phyloP scores from a whole-genome alignment of 78 protist species.

The Dictyostelium brefeldianum region DNA sequence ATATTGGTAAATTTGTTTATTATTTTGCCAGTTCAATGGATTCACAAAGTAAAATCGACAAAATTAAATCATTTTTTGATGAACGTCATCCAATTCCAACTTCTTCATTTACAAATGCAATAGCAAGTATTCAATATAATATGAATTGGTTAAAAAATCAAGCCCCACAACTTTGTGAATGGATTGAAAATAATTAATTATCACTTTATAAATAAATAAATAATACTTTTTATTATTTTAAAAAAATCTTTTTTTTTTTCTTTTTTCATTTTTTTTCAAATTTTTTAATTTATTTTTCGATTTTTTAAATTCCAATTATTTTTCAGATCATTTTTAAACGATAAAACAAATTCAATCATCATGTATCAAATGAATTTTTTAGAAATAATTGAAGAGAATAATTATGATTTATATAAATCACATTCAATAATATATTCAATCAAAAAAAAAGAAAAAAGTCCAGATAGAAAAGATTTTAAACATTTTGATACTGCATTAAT shows the following conservation, averaged over 20 bases:
- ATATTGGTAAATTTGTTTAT: constrained; percentile 2
- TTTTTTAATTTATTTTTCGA: background rate
- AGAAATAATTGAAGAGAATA: too few species aligned
- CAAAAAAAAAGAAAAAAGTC: too few species aligned
- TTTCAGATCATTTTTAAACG: too few species aligned
- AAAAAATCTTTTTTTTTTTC: background rate
- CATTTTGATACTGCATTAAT: too few species aligned
- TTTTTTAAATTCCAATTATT: too few species aligned
- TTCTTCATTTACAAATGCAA: background rate
- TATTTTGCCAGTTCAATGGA: background rate
- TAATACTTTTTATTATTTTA: background rate
- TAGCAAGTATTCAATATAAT: constrained; percentile 22
- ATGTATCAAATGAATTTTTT: too few species aligned
- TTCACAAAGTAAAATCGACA: background rate
- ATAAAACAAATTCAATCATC: too few species aligned
- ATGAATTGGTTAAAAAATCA: constrained; percentile 40
- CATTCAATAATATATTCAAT: too few species aligned
- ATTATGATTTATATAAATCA: too few species aligned
- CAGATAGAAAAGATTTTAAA: too few species aligned
- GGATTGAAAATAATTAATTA: background rate
- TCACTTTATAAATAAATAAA: background rate
- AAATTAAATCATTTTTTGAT: constrained; percentile 7
- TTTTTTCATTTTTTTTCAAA: background rate
- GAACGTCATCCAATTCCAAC: constrained; percentile 11
- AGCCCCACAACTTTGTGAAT: constrained; percentile 10